phyloP scores from a whole-genome alignment of 257 asterid genomes.

The Solanum sejunctum region DNA sequence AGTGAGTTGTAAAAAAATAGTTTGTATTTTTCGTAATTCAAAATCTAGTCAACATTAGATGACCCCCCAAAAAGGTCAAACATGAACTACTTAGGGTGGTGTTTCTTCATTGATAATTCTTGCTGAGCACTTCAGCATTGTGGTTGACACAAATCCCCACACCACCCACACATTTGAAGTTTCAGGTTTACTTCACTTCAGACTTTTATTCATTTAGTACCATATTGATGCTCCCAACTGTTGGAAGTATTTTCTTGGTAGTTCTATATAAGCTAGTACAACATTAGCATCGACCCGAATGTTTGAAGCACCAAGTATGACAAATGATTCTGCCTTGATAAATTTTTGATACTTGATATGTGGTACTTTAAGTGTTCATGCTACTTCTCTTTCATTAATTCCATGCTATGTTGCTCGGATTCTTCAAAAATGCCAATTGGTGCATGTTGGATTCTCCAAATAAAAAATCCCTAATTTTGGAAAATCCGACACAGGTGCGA shows the following conservation, averaged over 20 bases:
- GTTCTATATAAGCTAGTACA: not conserved
- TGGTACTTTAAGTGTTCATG: not conserved
- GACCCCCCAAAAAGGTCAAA: not conserved
- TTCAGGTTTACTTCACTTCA: not conserved
- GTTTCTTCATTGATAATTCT: not conserved
- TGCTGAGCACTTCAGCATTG: not conserved
- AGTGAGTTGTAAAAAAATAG: not conserved
- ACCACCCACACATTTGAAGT: not conserved
- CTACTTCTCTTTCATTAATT: not conserved
- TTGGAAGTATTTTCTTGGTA: not conserved
- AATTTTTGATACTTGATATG: not conserved
- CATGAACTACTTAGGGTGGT: not conserved
- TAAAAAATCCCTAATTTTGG: not conserved
- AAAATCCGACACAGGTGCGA: not conserved
- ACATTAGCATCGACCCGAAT: not conserved
- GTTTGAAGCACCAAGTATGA: not conserved
- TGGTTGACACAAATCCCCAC: not conserved
- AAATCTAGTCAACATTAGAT: not conserved
- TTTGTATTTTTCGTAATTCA: not conserved
- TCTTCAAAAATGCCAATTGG: not conserved
- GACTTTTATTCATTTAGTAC: not conserved
- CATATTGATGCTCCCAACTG: not conserved
- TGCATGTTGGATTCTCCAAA: not conserved
- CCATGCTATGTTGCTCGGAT: not conserved
- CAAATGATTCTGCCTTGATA: not conserved